Percentiles rank a stretch among this genome's conserved stretches.
phyloP scores from a whole-genome alignment of 306 rosid species.

The Fagus crenata region DNA sequence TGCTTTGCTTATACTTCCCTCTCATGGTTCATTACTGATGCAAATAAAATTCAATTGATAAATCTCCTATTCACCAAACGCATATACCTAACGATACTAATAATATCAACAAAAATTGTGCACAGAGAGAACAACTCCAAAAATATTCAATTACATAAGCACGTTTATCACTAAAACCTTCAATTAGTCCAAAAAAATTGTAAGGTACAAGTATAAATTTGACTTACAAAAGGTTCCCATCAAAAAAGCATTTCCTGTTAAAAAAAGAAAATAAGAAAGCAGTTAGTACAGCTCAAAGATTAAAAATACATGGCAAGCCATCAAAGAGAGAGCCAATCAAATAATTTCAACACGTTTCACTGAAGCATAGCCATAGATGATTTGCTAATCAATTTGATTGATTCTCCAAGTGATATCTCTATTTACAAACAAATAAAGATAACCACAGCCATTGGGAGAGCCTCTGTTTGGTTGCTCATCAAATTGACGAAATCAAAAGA shows the following conservation, averaged over 20 bases:
- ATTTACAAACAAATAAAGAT: background rate
- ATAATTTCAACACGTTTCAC: background rate
- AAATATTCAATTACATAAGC: background rate
- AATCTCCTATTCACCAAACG: background rate
- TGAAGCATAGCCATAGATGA: background rate
- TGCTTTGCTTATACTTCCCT: background rate
- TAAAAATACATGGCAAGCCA: background rate
- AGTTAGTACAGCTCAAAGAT: constrained; percentile 35
- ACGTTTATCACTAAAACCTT: background rate
- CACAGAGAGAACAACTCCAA: background rate
- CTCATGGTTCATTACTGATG: background rate
- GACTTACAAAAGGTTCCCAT: constrained; percentile 95
- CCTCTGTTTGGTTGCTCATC: background rate
- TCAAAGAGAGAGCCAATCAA: constrained; percentile 1
- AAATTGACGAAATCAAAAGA: background rate
- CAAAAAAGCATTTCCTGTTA: constrained; percentile 78
- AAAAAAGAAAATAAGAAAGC: constrained; percentile 19
- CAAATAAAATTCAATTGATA: constrained; percentile 1
- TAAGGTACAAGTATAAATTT: background rate
- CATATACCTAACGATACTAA: background rate
- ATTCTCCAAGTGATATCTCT: background rate
- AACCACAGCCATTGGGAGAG: background rate
- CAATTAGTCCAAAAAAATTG: background rate
- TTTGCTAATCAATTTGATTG: background rate
- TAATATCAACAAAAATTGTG: background rate